Evolutionary conservation across 2,329 filamentous ascomycete species (phyloP).

Genomic region (Raffaelea deltoideospora): DNA sequence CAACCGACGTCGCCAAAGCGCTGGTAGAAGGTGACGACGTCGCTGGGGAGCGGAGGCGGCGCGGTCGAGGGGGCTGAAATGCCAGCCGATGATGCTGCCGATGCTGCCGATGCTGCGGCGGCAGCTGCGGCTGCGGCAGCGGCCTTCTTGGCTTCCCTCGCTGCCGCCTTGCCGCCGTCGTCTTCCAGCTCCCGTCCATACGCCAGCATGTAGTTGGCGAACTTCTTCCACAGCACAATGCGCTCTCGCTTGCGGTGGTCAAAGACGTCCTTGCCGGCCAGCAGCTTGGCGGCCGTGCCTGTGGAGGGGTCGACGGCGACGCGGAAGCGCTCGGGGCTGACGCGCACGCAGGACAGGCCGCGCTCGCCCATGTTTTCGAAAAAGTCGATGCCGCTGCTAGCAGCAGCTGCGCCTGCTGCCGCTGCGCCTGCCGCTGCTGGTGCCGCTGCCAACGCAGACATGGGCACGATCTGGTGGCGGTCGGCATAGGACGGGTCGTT

Average conservation of each 20-base stretch:
- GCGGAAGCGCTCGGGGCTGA: constrained; percentile 48
- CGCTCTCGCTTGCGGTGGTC: constrained; percentile 52
- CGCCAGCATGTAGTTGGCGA: constrained; percentile 59
- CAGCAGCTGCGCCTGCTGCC: too few relatives aligned
- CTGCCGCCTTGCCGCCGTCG: constrained; percentile 9
- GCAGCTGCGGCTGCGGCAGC: neutral
- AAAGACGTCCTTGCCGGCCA: constrained; percentile 46
- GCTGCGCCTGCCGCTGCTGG: neutral
- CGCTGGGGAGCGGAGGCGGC: constrained; percentile 31
- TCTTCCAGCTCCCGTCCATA: constrained; percentile 57
- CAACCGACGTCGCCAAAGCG: constrained; percentile 66
- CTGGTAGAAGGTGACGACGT: constrained; percentile 68
- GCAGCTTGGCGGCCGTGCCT: constrained; percentile 44
- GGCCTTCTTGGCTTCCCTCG: constrained; percentile 10
- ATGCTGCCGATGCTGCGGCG: constrained; percentile 13
- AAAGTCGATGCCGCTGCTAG: constrained; percentile 42
- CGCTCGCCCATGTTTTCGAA: constrained; percentile 55
- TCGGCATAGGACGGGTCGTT: constrained; percentile 40
- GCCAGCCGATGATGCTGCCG: neutral
- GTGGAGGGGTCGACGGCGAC: constrained; percentile 35
- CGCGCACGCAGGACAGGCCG: constrained; percentile 47
- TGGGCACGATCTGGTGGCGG: constrained; percentile 47
- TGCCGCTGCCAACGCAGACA: constrained; percentile 25
- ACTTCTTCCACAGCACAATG: constrained; percentile 57
- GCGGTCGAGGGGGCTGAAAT: constrained; percentile 18